Evolutionary conservation across 2,329 filamentous ascomycete genomes (phyloP).

Genomic region (Gnomoniopsis smithogilvyi): DNA sequence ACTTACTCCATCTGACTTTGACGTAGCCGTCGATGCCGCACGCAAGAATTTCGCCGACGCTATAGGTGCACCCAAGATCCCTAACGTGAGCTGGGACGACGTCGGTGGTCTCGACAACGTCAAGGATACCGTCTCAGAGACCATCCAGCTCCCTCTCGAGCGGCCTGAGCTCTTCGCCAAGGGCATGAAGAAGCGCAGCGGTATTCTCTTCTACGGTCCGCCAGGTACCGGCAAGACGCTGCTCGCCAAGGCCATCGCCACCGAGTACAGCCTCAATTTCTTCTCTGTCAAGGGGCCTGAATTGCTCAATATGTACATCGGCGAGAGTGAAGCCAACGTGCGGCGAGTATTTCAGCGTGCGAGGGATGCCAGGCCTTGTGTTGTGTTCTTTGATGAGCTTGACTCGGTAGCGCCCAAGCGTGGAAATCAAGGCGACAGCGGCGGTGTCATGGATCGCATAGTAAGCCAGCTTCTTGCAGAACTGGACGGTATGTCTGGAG

Average conservation of each 20-base stretch:
- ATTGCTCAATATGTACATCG: constrained; percentile 93
- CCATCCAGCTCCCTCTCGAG: constrained; percentile 89
- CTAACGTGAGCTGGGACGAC: constrained; percentile 94
- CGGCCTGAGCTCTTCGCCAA: constrained; percentile 92
- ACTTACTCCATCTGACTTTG: constrained; percentile 80
- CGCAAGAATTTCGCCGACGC: constrained; percentile 97
- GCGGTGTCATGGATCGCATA: constrained; percentile 97
- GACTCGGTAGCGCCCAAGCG: constrained; percentile 94
- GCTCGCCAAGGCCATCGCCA: constrained; percentile 90
- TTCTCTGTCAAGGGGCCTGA: constrained; percentile 92
- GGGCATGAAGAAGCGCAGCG: constrained; percentile 96
- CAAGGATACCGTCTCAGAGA: constrained; percentile 96
- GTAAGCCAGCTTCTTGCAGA: constrained; percentile 93
- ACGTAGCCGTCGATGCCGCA: constrained; percentile 89
- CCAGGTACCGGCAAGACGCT: constrained; percentile 90
- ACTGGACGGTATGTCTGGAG: constrained; percentile 95
- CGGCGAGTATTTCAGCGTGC: constrained; percentile 85
- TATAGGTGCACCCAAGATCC: constrained; percentile 96
- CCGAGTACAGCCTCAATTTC: constrained; percentile 91
- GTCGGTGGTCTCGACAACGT: constrained; percentile 91
- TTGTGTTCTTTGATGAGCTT: constrained; percentile 91
- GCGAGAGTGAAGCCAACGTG: constrained; percentile 90
- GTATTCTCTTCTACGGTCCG: constrained; percentile 88
- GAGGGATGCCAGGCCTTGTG: constrained; percentile 79
- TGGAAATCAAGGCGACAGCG: constrained; percentile 95